Evolutionary conservation across 164 flowering plant species (phyloP).

Genomic region (Magnolia kwangsiensis): DNA sequence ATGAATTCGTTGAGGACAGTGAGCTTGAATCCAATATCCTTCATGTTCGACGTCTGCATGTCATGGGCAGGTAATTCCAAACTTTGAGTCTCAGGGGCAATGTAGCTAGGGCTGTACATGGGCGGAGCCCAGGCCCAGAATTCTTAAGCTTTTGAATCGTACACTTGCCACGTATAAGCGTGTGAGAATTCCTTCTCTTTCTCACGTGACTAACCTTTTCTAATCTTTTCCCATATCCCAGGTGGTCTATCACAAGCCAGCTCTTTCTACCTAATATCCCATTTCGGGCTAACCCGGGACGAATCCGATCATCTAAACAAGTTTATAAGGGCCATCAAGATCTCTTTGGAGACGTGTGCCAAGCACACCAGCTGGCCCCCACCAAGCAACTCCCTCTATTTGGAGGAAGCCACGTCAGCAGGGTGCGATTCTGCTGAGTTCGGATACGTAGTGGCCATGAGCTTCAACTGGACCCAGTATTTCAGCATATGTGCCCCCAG

Average conservation of each 20-base stretch:
- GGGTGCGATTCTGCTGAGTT: background rate
- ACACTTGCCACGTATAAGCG: no score
- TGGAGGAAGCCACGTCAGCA: constrained; percentile 4
- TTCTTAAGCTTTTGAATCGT: no score
- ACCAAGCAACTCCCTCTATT: background rate
- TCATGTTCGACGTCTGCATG: constrained; percentile 16
- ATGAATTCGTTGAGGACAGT: constrained; percentile 2
- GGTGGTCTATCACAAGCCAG: constrained; percentile 11
- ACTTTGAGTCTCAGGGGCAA: no score
- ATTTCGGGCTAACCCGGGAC: background rate
- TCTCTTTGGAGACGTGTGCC: constrained; percentile 7
- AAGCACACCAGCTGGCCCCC: constrained; percentile 11
- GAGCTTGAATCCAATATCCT: constrained; percentile 8
- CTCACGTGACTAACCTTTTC: no score
- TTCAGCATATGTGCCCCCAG: constrained; percentile 10
- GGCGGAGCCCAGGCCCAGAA: no score
- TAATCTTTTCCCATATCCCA: background rate
- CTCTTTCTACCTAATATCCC: background rate
- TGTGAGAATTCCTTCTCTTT: no score
- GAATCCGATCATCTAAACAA: background rate
- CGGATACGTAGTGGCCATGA: background rate
- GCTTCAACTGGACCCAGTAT: constrained; percentile 11
- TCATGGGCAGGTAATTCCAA: constrained; percentile 9
- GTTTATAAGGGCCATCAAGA: constrained; percentile 2
- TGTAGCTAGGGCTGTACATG: no score